phyloP scores from a whole-genome alignment of 352 stramenopile genomes.

The Phytopythium kandeliae region DNA sequence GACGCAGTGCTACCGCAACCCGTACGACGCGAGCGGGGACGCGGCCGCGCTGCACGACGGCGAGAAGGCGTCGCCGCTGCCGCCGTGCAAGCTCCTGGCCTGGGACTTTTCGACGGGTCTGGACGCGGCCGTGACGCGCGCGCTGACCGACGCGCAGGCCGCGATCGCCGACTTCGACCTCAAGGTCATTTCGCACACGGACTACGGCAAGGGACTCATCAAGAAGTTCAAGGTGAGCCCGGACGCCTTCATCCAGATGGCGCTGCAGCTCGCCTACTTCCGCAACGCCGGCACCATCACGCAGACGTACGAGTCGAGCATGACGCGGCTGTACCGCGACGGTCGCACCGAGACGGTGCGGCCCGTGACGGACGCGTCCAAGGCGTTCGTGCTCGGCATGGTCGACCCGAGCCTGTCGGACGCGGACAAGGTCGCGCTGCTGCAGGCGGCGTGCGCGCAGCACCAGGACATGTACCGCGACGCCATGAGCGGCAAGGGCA shows the following conservation, averaged over 20 bases:
- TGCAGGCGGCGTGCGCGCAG: conserved; percentile 31
- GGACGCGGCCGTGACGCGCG: conserved; percentile 37
- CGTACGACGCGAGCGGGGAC: conserved; percentile 40
- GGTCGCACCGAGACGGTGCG: conserved; percentile 91
- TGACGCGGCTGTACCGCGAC: conserved; percentile 93
- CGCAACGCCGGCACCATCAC: conserved; percentile 60
- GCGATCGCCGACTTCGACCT: conserved; percentile 86
- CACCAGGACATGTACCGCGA: conserved; percentile 69
- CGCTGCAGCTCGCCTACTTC: conserved; percentile 92
- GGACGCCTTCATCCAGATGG: conserved; percentile 94
- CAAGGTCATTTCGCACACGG: conserved; percentile 83
- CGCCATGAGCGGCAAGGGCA: conserved; percentile 70
- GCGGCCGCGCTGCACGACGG: conserved; percentile 35
- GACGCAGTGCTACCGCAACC: too few species aligned
- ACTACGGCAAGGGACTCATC: conserved; percentile 85
- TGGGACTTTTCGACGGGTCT: conserved; percentile 53
- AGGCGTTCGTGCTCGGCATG: conserved; percentile 87
- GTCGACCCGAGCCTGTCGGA: conserved; percentile 29
- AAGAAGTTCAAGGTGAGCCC: conserved; percentile 90
- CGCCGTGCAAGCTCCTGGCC: conserved; percentile 31
- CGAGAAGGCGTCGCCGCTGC: conserved; percentile 16
- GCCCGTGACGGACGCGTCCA: conserved; percentile 73
- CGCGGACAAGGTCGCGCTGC: conserved; percentile 35
- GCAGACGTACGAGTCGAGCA: conserved; percentile 93
- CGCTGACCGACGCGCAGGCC: conserved; percentile 54